These are phyloP conservation scores for Angomonas ambiguus DNA, from an alignment of 208 protist genomes.

Conservation along the genomic window DNA sequence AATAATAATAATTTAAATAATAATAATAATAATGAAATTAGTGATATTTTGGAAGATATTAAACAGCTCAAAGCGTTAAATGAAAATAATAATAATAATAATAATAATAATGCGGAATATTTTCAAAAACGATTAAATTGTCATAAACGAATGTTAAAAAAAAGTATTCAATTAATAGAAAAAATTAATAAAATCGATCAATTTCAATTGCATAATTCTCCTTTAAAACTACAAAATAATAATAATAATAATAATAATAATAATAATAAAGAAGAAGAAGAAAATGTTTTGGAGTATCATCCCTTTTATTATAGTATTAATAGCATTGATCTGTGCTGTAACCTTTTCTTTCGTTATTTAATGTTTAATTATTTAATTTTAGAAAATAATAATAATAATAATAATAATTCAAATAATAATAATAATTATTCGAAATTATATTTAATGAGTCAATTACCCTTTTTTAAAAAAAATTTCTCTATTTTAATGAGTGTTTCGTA, in stretches of 20 bases:
- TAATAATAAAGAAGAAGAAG: neutral
- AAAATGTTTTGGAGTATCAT: too few relatives aligned
- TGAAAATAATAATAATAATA: neutral
- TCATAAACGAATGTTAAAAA: neutral
- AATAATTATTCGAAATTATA: neutral
- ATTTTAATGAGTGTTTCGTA: neutral
- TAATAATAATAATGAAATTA: conserved; percentile 1
- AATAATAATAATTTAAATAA: too few relatives aligned
- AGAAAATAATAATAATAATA: conserved; percentile 4
- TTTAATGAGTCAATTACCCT: neutral
- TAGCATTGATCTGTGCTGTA: neutral
- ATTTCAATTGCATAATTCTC: neutral
- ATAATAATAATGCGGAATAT: neutral
- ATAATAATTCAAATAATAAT: neutral
- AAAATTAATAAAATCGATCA: conserved; percentile 3
- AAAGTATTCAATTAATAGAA: neutral
- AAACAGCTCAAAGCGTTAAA: neutral
- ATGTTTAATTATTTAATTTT: neutral
- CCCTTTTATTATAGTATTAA: neutral
- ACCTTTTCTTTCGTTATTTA: neutral
- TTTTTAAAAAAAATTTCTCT: neutral
- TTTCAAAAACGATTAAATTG: neutral
- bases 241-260: neutral
- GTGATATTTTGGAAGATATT: neutral
- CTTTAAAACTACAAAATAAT: neutral